Conservation (phyloP, 257 asterid genomes). For the Paraleonurus japonicus region DNA sequence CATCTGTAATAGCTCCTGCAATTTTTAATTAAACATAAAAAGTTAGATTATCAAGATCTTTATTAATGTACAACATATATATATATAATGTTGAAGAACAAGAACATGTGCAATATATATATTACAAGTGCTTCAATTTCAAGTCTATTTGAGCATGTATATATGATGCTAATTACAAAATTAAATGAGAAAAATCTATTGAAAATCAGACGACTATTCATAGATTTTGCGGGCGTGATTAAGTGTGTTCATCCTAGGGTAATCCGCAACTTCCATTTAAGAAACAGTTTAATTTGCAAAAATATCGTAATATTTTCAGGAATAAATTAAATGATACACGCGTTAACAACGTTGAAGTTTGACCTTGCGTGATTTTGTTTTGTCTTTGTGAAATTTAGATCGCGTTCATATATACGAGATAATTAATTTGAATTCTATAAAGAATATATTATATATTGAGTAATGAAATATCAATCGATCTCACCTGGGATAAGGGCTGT, state of each 20-base stretch:
- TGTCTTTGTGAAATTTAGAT: slow-evolving; percentile 9
- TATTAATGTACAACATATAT: neutral
- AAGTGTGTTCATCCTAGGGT: slow-evolving; percentile 36
- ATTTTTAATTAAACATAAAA: neutral
- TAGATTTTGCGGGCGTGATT: neutral
- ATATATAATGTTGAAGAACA: neutral
- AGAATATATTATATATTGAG: too few species aligned
- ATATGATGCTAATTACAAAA: neutral
- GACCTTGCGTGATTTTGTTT: slow-evolving; percentile 29
- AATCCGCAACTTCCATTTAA: slow-evolving; percentile 1
- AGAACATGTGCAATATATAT: slow-evolving; percentile 8
- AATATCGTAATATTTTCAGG: neutral
- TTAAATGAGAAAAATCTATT: neutral
- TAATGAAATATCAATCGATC: too few species aligned
- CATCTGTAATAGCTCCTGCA: slow-evolving; percentile 72
- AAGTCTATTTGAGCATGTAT: neutral
- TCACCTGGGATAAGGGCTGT: slow-evolving; percentile 75
- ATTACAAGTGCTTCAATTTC: slow-evolving; percentile 5
- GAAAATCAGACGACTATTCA: neutral
- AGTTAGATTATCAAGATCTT: neutral
- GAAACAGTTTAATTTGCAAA: neutral
- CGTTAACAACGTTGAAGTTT: slow-evolving; percentile 25
- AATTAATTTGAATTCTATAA: too few species aligned
- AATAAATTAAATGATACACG: neutral
- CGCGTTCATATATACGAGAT: slow-evolving; percentile 31